Base-by-base conservation (phyloP, 2,329 filamentous ascomycete genomes). In the Fusarium fujikuroi region DNA sequence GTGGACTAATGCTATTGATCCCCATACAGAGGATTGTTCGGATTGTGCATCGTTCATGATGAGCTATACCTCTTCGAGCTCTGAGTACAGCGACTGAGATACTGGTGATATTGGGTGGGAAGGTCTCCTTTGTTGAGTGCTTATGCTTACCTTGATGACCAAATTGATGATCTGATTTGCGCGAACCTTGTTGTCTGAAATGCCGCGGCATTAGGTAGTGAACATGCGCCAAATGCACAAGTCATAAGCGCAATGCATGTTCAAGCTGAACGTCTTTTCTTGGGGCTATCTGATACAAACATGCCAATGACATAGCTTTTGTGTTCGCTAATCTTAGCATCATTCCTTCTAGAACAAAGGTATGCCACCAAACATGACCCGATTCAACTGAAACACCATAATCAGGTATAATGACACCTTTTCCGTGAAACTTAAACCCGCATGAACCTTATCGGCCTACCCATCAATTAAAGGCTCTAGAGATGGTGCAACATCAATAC, bases 1-100 rank as follows among this genome's bases (percentile, higher is more conserved):
- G 9, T 68, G 65, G 65, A 68, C 65, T 3, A 68, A 54, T 23
- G 63, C 63, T 7, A 3, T 63, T 18, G 65, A 68, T 30, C 32
- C 62, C 9, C 37, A 40, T 9, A 14, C 39, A 7, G 50, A 59
- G 10, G 50, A 60, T 4, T 16, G 14, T 1, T 56, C 49, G 11
- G 44, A 36, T n/a, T 28, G 37, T 30, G 14, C 12, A 10, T 19
- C 40, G 6, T 30, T 36, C 7, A 10, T 37, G 40, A 59, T 25
- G n/a, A 11, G 30, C 2, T 47, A 23, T 9, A 42, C 40, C 32
- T 25, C 46, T 25, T 56, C 25, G 1, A 40, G 40, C 18, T 40
- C 62, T 21, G 60, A 28, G 2, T 39, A 23, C 10, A 32, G 32
- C 9, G 56, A 36, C 16, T 32, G 5, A 42, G 28, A 23, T 19